A percentile compares a stretch with the other conserved stretches of the same genome.
These are phyloP conservation scores for Schwanniomyces sp. DNA, from an alignment of 805 yeast genomes.

Conservation along the genomic window DNA sequence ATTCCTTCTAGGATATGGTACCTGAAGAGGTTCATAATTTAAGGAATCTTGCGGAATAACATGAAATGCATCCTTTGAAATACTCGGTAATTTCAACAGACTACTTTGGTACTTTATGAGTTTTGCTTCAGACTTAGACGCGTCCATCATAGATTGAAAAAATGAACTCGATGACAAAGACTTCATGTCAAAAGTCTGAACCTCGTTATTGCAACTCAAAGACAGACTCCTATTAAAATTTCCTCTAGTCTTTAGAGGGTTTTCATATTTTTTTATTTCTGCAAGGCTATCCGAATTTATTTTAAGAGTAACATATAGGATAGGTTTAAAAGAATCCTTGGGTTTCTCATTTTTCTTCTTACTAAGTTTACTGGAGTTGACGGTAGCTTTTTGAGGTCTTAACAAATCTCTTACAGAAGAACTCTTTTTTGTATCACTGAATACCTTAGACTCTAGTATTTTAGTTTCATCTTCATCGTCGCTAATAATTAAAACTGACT, in stretches of 20 bases:
- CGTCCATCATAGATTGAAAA: slow-evolving; percentile 41
- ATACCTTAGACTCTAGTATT: slow-evolving; percentile 20
- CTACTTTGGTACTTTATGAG: slow-evolving; percentile 27
- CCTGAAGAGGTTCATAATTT: background rate
- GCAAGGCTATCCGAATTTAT: slow-evolving; percentile 22
- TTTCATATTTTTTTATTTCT: slow-evolving; percentile 23
- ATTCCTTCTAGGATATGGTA: background rate
- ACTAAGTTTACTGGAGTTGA: background rate
- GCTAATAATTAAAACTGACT: background rate
- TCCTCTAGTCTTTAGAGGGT: slow-evolving; percentile 30
- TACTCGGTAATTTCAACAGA: slow-evolving; percentile 29
- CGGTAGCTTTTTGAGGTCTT: slow-evolving; percentile 45
- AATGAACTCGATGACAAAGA: slow-evolving; percentile 13
- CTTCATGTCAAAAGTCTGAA: background rate
- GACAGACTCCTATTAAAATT: slow-evolving; percentile 4
- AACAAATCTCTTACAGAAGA: slow-evolving; percentile 44
- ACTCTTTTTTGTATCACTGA: slow-evolving; percentile 14
- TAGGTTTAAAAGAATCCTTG: background rate
- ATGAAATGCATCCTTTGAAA: slow-evolving; percentile 31
- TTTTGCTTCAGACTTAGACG: slow-evolving; percentile 22
- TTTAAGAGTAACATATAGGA: slow-evolving; percentile 19
- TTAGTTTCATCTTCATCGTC: background rate
- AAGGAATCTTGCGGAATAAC: slow-evolving; percentile 14
- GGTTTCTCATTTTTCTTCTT: background rate
- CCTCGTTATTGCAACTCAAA: slow-evolving; percentile 7